phyloP scores from a whole-genome alignment of 345 rosid species.

The Melaleuca alternifolia region DNA sequence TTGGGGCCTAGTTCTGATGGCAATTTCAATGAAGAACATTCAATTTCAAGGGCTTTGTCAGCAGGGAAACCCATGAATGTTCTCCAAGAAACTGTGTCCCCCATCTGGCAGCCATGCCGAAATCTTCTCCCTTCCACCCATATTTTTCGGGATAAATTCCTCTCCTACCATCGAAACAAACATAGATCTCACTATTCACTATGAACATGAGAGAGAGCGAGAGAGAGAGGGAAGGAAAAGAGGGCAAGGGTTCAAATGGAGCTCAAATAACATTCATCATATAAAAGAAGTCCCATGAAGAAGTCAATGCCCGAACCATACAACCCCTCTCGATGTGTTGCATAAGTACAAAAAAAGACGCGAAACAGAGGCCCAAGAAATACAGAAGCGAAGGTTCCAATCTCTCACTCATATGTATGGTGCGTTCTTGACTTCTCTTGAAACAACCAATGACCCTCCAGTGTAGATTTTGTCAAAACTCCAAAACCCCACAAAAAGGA shows the following conservation, averaged over 20 bases:
- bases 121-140: not conserved
- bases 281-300: not conserved
- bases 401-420: not conserved
- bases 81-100: not conserved
- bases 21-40: not conserved
- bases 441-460: not conserved
- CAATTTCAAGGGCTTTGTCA: not conserved
- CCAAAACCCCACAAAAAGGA: not conserved
- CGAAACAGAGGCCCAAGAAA: not conserved
- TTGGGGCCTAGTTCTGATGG: not conserved
- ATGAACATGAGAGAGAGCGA: not conserved
- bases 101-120: not conserved
- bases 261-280: not conserved
- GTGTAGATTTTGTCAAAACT: not conserved
- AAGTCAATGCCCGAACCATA: conserved; percentile 16
- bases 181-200: not conserved
- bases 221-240: not conserved
- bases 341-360: not conserved
- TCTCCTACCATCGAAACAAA: not conserved
- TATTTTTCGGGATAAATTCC: not conserved
- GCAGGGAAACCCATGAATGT: not conserved
- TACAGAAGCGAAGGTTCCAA: not conserved
- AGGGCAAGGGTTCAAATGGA: not conserved
- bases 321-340: not conserved
- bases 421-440: conserved; percentile 11